Percentiles rank a stretch among this genome's conserved stretches.
phyloP scores from a whole-genome alignment of 2,329 filamentous ascomycete species.

The Thielaviopsis musarum region DNA sequence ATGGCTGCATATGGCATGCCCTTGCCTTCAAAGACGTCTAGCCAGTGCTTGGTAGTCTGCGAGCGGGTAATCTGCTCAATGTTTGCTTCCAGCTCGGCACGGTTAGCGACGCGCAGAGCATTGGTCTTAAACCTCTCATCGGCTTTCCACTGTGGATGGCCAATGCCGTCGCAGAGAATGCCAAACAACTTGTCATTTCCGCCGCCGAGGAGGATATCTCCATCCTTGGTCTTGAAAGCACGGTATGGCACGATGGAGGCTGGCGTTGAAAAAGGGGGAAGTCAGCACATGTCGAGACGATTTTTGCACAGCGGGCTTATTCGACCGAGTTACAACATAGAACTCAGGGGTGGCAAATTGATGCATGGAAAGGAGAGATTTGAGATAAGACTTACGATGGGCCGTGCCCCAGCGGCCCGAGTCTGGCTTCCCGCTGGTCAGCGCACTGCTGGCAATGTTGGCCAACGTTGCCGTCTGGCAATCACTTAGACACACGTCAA shows the following conservation, averaged over 20 bases:
- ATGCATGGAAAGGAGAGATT: background rate
- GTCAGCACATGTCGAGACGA: background rate
- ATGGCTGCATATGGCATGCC: slow-evolving; percentile 88
- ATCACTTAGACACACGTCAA: slow-evolving; percentile 81
- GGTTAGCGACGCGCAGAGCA: slow-evolving; percentile 47
- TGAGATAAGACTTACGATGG: slow-evolving; percentile 50
- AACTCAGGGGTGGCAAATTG: no score
- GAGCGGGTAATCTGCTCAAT: slow-evolving; percentile 62
- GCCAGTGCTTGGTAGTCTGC: slow-evolving; percentile 77
- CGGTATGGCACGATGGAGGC: slow-evolving; percentile 95
- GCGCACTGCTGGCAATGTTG: slow-evolving; percentile 86
- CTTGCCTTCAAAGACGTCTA: slow-evolving; percentile 69
- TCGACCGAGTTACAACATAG: no score
- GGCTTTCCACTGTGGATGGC: slow-evolving; percentile 40
- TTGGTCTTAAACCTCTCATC: slow-evolving; percentile 45
- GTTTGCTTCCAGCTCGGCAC: slow-evolving; percentile 56
- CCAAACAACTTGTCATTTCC: slow-evolving; percentile 57
- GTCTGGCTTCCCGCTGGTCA: slow-evolving; percentile 79
- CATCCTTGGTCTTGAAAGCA: slow-evolving; percentile 59
- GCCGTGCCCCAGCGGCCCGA: slow-evolving; percentile 89
- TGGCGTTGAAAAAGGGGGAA: slow-evolving; percentile 20
- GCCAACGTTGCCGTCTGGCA: slow-evolving; percentile 86
- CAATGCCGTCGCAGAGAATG: slow-evolving; percentile 43
- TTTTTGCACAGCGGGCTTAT: no score
- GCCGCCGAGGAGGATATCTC: slow-evolving; percentile 53